These are phyloP conservation scores for Alternaria hordeiaustralica DNA, from an alignment of 2,329 filamentous ascomycete species.

Conservation along the genomic window DNA sequence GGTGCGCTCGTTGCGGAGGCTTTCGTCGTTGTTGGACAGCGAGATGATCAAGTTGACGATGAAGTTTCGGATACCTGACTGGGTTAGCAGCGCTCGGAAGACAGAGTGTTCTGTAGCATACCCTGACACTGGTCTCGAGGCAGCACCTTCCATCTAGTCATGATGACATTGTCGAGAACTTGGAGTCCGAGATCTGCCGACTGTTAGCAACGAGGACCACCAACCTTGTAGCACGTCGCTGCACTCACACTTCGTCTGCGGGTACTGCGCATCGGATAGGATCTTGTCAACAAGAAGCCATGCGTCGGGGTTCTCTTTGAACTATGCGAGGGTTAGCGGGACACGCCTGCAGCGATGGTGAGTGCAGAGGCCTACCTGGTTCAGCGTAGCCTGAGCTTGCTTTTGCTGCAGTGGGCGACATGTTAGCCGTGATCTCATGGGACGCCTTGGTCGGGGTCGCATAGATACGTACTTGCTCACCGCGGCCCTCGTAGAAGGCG, in stretches of 20 bases:
- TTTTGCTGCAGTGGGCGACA: conserved; percentile 74
- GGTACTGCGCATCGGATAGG: conserved; percentile 87
- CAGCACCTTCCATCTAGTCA: conserved; percentile 98
- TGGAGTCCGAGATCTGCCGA: conserved; percentile 84
- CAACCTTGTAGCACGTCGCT: conserved; percentile 18
- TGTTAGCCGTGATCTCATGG: conserved; percentile 48
- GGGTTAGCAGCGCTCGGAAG: conserved; percentile 10
- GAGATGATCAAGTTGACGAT: conserved; percentile 98
- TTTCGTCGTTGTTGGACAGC: conserved; percentile 87
- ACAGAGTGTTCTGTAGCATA: conserved; percentile 48
- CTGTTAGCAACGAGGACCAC: conserved; percentile 40
- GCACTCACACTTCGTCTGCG: conserved; percentile 89
- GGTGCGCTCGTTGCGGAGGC: conserved; percentile 80
- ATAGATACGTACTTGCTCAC: conserved; percentile 75
- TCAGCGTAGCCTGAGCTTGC: conserved; percentile 88
- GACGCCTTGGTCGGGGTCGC: not conserved
- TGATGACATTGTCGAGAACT: conserved; percentile 96
- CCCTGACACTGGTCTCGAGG: conserved; percentile 95
- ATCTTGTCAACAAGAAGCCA: conserved; percentile 99
- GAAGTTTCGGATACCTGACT: conserved; percentile 93
- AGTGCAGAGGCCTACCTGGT: conserved; percentile 71
- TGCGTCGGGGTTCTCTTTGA: conserved; percentile 98
- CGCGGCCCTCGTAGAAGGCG: conserved; percentile 96
- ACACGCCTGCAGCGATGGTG: conserved; percentile 3
- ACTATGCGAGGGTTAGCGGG: conserved; percentile 62